phyloP scores from a whole-genome alignment of 129 eudicot genomes.

The Ambrosia trifida region DNA sequence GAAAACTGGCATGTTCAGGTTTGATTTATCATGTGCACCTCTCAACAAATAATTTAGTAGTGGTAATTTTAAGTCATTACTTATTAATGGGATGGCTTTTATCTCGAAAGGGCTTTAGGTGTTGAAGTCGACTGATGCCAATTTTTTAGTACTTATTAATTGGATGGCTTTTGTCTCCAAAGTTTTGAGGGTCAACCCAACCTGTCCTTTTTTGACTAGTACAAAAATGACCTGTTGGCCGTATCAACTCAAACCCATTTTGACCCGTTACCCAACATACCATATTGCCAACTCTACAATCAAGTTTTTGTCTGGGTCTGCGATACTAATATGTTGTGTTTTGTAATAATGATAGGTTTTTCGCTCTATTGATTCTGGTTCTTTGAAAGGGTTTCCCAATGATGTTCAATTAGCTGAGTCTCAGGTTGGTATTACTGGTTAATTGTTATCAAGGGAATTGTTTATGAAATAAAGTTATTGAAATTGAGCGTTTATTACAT shows the following conservation, averaged over 20 bases:
- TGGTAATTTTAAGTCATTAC: constrained; percentile 5
- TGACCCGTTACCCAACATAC: constrained; percentile 3
- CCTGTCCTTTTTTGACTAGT: no score
- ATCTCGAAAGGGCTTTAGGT: neutral
- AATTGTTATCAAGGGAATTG: neutral
- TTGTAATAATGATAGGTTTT: constrained; percentile 54
- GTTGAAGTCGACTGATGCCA: neutral
- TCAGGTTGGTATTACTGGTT: constrained; percentile 40
- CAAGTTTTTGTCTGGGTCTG: constrained; percentile 18
- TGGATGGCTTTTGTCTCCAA: no score
- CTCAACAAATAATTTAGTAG: constrained; percentile 3
- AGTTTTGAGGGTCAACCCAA: no score
- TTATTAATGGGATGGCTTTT: neutral
- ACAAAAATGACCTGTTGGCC: no score
- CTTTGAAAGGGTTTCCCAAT: constrained; percentile 81
- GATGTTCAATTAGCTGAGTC: constrained; percentile 52
- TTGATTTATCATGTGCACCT: constrained; percentile 9
- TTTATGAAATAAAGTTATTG: constrained; percentile 1
- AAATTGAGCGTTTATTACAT: constrained; percentile 15
- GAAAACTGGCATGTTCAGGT: constrained; percentile 96
- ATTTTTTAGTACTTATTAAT: neutral
- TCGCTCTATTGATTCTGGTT: constrained; percentile 88
- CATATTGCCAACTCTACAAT: constrained; percentile 1
- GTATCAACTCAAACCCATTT: neutral
- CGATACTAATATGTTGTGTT: constrained; percentile 9